Conservation (phyloP, 139 green algal genomes). For the Chlamydomonas sp. region DNA sequence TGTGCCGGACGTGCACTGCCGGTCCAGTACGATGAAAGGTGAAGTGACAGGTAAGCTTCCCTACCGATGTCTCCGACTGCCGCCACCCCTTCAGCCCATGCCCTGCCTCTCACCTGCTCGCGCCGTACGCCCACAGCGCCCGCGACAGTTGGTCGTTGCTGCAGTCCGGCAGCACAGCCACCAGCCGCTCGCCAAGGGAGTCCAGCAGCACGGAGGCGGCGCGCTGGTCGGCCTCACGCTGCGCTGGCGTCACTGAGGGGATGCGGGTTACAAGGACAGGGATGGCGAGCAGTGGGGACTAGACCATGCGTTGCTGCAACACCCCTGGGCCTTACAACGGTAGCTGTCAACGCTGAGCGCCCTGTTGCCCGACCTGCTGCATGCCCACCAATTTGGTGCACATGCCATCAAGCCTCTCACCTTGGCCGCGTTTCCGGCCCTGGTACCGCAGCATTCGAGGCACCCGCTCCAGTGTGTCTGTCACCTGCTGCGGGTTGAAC, state of each 20-base stretch:
- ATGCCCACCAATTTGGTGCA: too few relatives aligned
- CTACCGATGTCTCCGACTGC: too few relatives aligned
- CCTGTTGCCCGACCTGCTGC: too few relatives aligned
- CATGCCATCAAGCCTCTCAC: neutral
- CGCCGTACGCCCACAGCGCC: constrained; percentile 33
- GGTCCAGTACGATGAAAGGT: too few relatives aligned
- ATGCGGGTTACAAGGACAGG: too few relatives aligned
- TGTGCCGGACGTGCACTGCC: neutral
- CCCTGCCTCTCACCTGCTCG: neutral
- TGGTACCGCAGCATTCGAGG: constrained; percentile 27
- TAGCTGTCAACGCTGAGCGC: too few relatives aligned
- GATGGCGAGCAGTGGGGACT: too few relatives aligned
- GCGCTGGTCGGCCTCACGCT: neutral
- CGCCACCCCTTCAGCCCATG: too few relatives aligned
- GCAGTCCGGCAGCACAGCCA: constrained; percentile 3
- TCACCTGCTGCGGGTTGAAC: constrained; percentile 40
- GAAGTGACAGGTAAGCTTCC: too few relatives aligned
- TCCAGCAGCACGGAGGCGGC: constrained; percentile 14
- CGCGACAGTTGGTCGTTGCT: constrained; percentile 12
- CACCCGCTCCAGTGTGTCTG: constrained; percentile 18
- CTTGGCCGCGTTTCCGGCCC: neutral
- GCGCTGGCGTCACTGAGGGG: too few relatives aligned
- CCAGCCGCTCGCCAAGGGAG: constrained; percentile 9
- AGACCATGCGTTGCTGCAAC: too few relatives aligned
- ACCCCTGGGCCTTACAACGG: too few relatives aligned